These are phyloP conservation scores for Candida glaebosa DNA, from an alignment of 805 yeast species.

Conservation along the genomic window DNA sequence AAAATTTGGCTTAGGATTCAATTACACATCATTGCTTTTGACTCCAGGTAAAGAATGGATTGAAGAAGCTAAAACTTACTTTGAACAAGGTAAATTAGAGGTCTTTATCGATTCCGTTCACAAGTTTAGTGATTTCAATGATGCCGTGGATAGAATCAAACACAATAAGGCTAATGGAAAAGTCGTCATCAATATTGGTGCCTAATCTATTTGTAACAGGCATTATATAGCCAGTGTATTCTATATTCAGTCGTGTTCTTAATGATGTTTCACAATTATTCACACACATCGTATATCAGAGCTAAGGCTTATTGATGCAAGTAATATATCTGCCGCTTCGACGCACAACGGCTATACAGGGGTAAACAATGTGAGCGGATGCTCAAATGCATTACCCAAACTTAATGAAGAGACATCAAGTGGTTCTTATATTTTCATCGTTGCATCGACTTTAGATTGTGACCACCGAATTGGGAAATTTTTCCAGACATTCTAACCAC, in stretches of 20 bases:
- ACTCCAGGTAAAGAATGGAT: slow-evolving; percentile 12
- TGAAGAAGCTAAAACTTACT: slow-evolving; percentile 31
- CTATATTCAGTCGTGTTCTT: too few relatives aligned
- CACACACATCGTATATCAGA: too few relatives aligned
- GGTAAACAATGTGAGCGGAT: too few relatives aligned
- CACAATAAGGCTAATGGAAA: slow-evolving; percentile 62
- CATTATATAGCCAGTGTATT: too few relatives aligned
- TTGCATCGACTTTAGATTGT: neutral
- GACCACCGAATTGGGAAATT: neutral
- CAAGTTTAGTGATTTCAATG: slow-evolving; percentile 44
- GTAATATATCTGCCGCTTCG: neutral
- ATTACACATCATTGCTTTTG: neutral
- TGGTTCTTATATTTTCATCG: neutral
- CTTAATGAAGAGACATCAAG: neutral
- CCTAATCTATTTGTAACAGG: too few relatives aligned
- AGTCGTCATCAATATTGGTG: slow-evolving; percentile 42
- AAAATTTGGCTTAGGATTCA: neutral
- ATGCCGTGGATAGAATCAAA: slow-evolving; percentile 48
- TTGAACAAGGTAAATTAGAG: slow-evolving; percentile 42
- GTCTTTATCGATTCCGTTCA: slow-evolving; percentile 54
- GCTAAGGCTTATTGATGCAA: too few relatives aligned
- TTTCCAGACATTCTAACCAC: neutral
- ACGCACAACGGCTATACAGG: too few relatives aligned
- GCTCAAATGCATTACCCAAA: neutral
- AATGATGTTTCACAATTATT: too few relatives aligned